Evolutionary conservation across 768 basidiomycete species (phyloP), one percentile per base, ranked within the genome.

Genomic region (Pisolithus orientalis): DNA sequence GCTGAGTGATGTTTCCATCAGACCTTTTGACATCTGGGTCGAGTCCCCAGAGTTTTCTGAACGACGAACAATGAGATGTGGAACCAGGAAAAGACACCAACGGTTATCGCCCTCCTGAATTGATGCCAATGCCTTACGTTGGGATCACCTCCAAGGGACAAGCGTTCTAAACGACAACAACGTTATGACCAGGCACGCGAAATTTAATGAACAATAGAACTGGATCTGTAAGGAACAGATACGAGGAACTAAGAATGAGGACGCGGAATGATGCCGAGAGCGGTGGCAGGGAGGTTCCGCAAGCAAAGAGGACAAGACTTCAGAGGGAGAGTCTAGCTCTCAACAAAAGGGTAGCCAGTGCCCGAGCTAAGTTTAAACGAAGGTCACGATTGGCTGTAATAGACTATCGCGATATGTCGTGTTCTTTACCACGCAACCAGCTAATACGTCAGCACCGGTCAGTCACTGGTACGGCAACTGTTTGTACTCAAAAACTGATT

Each of bases 11-110:
- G 56, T 38, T 21, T 53, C 43, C 45, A 37, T 46, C 65, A 95
- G 95, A 97, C 65, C 93, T 90, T 2, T 75, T 99, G 29, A 85
- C 87, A 4, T 98, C 95, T 78, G 80, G 85, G 42, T 94, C 95
- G 4, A 96, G 97, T 62, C 91, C 91, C 11, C 72, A 81, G 53
- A 86, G 85, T 39, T 75, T 97, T 39, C 62, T 83, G 54, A 72
- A 72, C 52, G 68, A 73, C 40, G 70, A 71, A 50, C 67, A 70
- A 21, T 61, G 60, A 31, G 71, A 57, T 6, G 65, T 65, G 25
- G 65, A 60, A 28, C 21, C 71, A 17, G 73, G 72, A 4, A 65
- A 59, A 27, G 53, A 53, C 4, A 28, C 54, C 24, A 55, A 58
- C 28, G 59, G 56, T 49, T 93, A 93, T 64, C 85, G 76, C 8